phyloP scores from a whole-genome alignment of 2,329 filamentous ascomycete genomes.

The Acephala macrosclerotiorum region DNA sequence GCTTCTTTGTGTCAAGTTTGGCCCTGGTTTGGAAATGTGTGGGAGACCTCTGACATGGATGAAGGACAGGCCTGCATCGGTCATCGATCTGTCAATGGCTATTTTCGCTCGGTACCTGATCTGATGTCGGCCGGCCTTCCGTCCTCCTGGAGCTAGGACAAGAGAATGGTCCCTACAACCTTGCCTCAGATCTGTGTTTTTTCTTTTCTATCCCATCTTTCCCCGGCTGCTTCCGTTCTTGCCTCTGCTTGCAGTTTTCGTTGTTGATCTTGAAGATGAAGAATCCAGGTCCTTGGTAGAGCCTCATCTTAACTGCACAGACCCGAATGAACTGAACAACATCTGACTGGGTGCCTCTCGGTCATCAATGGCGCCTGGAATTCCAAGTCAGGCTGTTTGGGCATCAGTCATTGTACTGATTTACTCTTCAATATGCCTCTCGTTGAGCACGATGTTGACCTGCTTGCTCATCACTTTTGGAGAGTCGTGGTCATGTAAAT shows the following conservation, averaged over 20 bases:
- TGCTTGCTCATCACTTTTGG: slow-evolving; percentile 42
- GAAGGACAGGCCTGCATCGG: slow-evolving; percentile 9
- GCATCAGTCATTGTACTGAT: slow-evolving; percentile 39
- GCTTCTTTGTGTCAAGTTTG: slow-evolving; percentile 9
- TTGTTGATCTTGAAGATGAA: background rate
- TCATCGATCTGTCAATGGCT: background rate
- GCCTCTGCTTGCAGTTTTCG: slow-evolving; percentile 4
- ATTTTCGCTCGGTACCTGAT: slow-evolving; percentile 17
- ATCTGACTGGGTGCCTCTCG: background rate
- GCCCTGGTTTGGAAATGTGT: background rate
- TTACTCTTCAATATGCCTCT: slow-evolving; percentile 41
- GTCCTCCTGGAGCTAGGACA: slow-evolving; percentile 12
- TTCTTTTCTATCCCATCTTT: slow-evolving; percentile 2
- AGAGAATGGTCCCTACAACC: background rate
- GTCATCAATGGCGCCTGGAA: slow-evolving; percentile 27
- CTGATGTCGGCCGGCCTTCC: slow-evolving; percentile 15
- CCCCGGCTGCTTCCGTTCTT: background rate
- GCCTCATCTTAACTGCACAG: background rate
- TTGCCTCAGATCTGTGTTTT: slow-evolving; percentile 6
- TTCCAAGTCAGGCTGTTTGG: slow-evolving; percentile 38
- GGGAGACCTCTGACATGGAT: background rate
- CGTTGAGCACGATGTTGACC: slow-evolving; percentile 34
- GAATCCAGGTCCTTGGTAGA: background rate
- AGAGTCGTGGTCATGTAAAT: slow-evolving; percentile 43
- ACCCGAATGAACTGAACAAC: slow-evolving; percentile 4